Conservation (phyloP, 768 basidiomycete species). For the Cystofilobasidium bisporidii region DNA sequence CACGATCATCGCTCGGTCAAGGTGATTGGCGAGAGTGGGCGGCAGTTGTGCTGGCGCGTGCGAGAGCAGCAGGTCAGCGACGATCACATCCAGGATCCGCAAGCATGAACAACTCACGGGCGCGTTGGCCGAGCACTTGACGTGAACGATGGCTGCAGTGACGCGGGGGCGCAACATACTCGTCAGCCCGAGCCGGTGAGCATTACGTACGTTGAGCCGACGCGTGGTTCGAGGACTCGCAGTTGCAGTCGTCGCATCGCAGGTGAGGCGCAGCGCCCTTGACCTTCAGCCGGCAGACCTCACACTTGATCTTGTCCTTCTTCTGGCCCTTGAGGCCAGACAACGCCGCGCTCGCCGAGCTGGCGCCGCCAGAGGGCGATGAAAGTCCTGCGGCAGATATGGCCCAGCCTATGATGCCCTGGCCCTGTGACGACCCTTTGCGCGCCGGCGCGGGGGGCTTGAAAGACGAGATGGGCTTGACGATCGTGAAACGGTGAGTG, state of each 20-base stretch:
- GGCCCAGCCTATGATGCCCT: constrained; percentile 8
- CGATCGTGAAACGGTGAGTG: constrained; percentile 23
- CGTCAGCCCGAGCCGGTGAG: no score
- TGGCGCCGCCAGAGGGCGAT: neutral
- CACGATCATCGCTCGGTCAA: no score
- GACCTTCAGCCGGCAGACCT: neutral
- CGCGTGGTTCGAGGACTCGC: neutral
- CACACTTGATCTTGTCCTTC: neutral
- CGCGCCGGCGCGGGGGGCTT: neutral
- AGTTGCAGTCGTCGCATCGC: constrained; percentile 21
- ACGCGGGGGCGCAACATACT: neutral
- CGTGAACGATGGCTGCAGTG: constrained; percentile 4
- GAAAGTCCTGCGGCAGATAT: neutral
- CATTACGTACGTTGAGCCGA: no score
- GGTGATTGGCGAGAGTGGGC: no score
- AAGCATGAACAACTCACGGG: neutral
- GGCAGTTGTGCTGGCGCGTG: no score
- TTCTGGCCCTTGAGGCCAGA: constrained; percentile 2
- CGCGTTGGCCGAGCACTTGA: constrained; percentile 23
- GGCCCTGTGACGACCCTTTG: neutral
- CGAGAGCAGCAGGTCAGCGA: no score
- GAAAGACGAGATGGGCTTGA: constrained; percentile 15
- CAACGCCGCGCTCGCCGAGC: neutral
- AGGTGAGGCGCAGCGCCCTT: constrained; percentile 7
- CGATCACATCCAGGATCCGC: neutral